Conservation (phyloP, 371 early-diverging fungal genomes). For the Saksenaea oblongispora region DNA sequence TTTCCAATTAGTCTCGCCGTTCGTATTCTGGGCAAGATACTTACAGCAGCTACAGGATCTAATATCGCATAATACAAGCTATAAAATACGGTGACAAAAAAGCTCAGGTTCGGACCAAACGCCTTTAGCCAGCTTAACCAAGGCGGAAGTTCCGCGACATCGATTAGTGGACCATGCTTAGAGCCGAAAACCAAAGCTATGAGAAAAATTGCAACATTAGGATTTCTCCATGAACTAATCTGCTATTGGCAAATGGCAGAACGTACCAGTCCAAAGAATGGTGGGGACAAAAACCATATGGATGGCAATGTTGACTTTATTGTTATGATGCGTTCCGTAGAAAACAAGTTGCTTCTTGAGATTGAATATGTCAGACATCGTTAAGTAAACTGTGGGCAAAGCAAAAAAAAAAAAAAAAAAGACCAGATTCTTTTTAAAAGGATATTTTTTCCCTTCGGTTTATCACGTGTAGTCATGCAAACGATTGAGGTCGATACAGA, state of each 20-base stretch:
- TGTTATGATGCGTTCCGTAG: constrained; percentile 82
- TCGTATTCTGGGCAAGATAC: background rate
- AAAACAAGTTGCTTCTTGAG: constrained; percentile 74
- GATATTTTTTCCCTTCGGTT: background rate
- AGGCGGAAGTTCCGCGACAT: constrained; percentile 16
- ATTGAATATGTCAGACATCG: constrained; percentile 52
- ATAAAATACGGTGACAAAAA: constrained; percentile 59
- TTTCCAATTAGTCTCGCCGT: background rate
- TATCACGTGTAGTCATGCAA: background rate
- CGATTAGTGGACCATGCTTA: constrained; percentile 56
- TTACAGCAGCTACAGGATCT: constrained; percentile 78
- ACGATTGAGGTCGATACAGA: background rate
- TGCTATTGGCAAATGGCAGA: background rate
- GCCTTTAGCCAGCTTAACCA: constrained; percentile 17
- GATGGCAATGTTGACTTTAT: constrained; percentile 76
- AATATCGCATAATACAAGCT: constrained; percentile 76
- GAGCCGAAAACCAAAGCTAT: constrained; percentile 63
- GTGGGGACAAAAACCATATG: constrained; percentile 92
- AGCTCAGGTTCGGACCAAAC: constrained; percentile 62
- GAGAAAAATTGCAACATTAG: background rate
- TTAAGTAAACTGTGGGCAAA: constrained; percentile 12
- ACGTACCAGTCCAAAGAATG: constrained; percentile 78
- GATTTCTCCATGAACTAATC: background rate
- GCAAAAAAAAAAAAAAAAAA: background rate
- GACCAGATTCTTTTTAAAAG: background rate